These are phyloP conservation scores for Bryum argenteum DNA, from an alignment of 225 moss, liverwort and hornwort species.

Conservation along the genomic window DNA sequence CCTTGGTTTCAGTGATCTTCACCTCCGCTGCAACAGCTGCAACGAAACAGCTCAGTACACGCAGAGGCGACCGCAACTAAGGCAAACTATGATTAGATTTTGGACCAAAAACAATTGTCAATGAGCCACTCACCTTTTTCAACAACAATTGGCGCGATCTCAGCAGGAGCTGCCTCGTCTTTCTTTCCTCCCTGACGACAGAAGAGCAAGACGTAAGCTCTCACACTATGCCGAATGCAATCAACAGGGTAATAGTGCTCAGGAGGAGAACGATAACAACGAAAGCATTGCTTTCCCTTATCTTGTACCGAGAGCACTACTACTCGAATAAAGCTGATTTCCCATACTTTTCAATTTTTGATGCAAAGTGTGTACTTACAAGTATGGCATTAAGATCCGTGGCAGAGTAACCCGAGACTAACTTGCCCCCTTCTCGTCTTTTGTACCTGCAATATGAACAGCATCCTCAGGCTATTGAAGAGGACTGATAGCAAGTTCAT, in stretches of 20 bases:
- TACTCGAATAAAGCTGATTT: not conserved
- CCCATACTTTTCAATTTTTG: not conserved
- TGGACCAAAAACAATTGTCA: not conserved
- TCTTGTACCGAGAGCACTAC: not conserved
- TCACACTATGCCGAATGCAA: not conserved
- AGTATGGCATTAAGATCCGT: constrained; percentile 80
- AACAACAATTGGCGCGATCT: constrained; percentile 16
- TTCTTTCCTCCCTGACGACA: constrained; percentile 42
- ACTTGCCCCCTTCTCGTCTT: constrained; percentile 74
- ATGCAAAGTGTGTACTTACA: constrained; percentile 36
- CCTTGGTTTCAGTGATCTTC: constrained; percentile 28
- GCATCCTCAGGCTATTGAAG: constrained; percentile 13
- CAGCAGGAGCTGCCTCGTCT: constrained; percentile 4
- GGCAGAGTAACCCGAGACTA: constrained; percentile 69
- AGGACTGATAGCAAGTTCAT: not conserved
- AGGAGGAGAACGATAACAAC: not conserved
- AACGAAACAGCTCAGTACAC: not conserved
- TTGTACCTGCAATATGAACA: constrained; percentile 64
- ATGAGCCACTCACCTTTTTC: constrained; percentile 28
- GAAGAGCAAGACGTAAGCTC: not conserved
- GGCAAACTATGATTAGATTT: not conserved
- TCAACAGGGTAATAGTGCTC: not conserved
- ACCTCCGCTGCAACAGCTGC: constrained; percentile 24
- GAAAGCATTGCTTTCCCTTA: not conserved
- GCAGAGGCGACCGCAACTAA: not conserved